Evolutionary conservation across 805 yeast genomes (phyloP).

Genomic region (Citeromyces matritensis): DNA sequence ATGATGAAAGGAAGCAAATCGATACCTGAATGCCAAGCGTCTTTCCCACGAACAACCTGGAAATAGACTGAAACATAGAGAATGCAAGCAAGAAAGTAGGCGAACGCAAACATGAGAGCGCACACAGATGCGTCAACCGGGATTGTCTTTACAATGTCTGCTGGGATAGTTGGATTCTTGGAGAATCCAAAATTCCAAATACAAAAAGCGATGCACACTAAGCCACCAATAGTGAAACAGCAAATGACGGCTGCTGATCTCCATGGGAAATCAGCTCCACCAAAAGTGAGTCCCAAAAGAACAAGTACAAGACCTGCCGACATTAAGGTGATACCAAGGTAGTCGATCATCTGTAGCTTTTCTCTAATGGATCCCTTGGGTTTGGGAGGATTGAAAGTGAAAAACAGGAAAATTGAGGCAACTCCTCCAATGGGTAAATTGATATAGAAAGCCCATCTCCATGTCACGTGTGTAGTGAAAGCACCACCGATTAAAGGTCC

Average conservation of each 20-base stretch:
- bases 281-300: slow-evolving; percentile 33
- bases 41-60: slow-evolving; percentile 26
- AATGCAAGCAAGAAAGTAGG: slow-evolving; percentile 26
- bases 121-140: slow-evolving; percentile 15
- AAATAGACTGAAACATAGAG: slow-evolving; percentile 29
- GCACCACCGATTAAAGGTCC: slow-evolving; percentile 64
- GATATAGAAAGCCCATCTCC: slow-evolving; percentile 71
- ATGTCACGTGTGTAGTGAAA: slow-evolving; percentile 25
- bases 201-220: slow-evolving; percentile 17
- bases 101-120: slow-evolving; percentile 7
- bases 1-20: slow-evolving; percentile 28
- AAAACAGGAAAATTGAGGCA: slow-evolving; percentile 19
- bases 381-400: slow-evolving; percentile 28
- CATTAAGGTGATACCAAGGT: slow-evolving; percentile 27
- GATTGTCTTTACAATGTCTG: slow-evolving; percentile 19
- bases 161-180: slow-evolving; percentile 28
- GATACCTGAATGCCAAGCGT: slow-evolving; percentile 30
- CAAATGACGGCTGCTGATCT: slow-evolving; percentile 33
- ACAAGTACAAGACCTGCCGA: slow-evolving; percentile 26
- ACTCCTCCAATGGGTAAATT: slow-evolving; percentile 54
- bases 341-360: slow-evolving; percentile 20
- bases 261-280: slow-evolving; percentile 39
- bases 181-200: slow-evolving; percentile 25
- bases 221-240: slow-evolving; percentile 30
- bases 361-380: not conserved